Evolutionary conservation across 495 filamentous ascomycete genomes (phyloP).

Genomic region (Xylaria sp.): DNA sequence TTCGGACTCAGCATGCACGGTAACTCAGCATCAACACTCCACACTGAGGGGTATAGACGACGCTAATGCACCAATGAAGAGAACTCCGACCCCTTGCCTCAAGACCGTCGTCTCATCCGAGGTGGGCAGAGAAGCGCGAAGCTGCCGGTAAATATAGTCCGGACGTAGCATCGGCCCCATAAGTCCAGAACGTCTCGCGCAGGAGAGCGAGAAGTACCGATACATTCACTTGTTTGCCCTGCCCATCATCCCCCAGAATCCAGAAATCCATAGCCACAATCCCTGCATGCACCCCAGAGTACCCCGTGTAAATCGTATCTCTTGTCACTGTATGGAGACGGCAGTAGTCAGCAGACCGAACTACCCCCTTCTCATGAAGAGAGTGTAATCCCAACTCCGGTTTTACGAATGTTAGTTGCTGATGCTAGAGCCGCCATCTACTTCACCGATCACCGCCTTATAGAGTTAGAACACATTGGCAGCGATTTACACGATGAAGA

Average conservation of each 20-base stretch:
- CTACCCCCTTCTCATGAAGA: neutral
- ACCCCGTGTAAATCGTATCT: neutral
- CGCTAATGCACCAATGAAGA: neutral
- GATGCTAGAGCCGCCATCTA: neutral
- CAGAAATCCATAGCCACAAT: neutral
- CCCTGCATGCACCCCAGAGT: neutral
- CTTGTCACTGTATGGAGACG: neutral
- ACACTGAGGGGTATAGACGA: conserved; percentile 3
- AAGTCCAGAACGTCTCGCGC: neutral
- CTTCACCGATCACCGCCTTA: neutral
- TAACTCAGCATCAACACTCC: neutral
- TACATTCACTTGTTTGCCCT: neutral
- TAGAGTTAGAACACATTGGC: neutral
- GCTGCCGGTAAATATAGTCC: neutral
- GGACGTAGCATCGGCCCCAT: conserved; percentile 10
- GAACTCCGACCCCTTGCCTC: neutral
- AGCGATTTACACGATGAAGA: conserved; percentile 11
- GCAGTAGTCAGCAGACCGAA: conserved; percentile 20
- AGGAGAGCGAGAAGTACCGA: neutral
- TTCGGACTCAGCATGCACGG: neutral
- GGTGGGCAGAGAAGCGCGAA: too few relatives aligned
- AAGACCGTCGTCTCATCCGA: neutral
- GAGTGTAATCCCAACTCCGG: neutral
- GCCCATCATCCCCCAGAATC: neutral
- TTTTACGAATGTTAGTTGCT: neutral